A percentile compares a stretch with the other conserved stretches of the same genome.
These are phyloP conservation scores for Ceratobasidium sp. DNA, from an alignment of 1,284 basidiomycete genomes.

Conservation along the genomic window DNA sequence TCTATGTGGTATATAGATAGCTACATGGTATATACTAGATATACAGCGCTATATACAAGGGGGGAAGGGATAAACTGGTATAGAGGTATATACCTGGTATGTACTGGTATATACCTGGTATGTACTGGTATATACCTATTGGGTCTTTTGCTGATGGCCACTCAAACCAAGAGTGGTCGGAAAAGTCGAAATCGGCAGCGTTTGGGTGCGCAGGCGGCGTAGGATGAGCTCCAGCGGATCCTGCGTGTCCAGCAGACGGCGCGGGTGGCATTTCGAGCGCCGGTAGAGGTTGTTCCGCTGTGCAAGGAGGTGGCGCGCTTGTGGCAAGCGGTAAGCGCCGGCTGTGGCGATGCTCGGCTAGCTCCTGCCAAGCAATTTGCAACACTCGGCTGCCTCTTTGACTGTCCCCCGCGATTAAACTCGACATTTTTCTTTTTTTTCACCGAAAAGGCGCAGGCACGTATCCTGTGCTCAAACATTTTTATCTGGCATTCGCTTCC, in stretches of 20 bases:
- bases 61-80: too few species aligned
- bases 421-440: neutral
- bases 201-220: neutral
- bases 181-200: neutral
- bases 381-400: too few species aligned
- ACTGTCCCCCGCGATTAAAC: neutral
- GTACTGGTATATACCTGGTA: too few species aligned
- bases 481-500: neutral
- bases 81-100: too few species aligned
- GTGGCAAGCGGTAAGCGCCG: neutral
- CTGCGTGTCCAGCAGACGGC: neutral
- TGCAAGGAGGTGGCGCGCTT: neutral
- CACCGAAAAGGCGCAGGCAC: neutral
- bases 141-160: neutral
- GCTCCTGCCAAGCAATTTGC: too few species aligned
- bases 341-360: too few species aligned
- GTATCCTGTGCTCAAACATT: neutral
- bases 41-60: too few species aligned
- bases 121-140: too few species aligned
- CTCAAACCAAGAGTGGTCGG: slow-evolving; percentile 1
- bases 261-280: neutral
- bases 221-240: neutral
- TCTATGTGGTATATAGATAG: too few species aligned
- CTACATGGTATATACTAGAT: too few species aligned
- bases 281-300: neutral